These are phyloP conservation scores for Solanum boliviense DNA, from an alignment of 257 asterid genomes.

Conservation along the genomic window DNA sequence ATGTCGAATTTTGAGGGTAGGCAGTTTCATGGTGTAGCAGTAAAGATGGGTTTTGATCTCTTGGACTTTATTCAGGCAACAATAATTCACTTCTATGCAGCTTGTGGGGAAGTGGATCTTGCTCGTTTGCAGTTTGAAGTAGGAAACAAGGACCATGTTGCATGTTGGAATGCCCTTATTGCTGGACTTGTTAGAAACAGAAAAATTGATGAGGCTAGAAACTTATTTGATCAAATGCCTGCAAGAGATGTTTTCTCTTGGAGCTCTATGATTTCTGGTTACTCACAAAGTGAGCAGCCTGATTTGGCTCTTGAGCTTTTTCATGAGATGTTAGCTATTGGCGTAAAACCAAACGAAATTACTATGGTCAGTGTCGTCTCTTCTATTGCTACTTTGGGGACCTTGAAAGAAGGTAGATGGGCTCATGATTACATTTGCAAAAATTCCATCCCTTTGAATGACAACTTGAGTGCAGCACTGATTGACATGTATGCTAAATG, in stretches of 20 bases:
- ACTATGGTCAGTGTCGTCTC: constrained; percentile 85
- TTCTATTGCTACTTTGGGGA: constrained; percentile 61
- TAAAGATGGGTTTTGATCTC: constrained; percentile 41
- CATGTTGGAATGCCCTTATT: constrained; percentile 81
- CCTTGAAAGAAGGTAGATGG: constrained; percentile 58
- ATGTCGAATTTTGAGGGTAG: constrained; percentile 43
- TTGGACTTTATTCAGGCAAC: constrained; percentile 65
- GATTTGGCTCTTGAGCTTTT: constrained; percentile 53
- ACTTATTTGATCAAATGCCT: constrained; percentile 56
- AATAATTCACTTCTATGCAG: constrained; percentile 62
- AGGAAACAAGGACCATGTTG: constrained; percentile 55
- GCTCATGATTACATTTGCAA: constrained; percentile 52
- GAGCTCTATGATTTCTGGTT: constrained; percentile 93
- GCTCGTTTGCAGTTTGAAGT: constrained; percentile 64
- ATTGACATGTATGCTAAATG: constrained; percentile 98
- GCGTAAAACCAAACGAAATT: constrained; percentile 65
- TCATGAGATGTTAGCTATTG: constrained; percentile 46
- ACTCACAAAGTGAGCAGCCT: constrained; percentile 53
- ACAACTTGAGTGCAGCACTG: constrained; percentile 66
- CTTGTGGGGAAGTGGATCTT: constrained; percentile 34
- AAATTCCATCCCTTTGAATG: constrained; percentile 48
- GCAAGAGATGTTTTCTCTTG: constrained; percentile 80
- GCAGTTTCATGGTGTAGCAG: constrained; percentile 53
- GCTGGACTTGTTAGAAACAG: constrained; percentile 59
- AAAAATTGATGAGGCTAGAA: constrained; percentile 46